Base-by-base conservation (phyloP, 768 basidiomycete genomes). In the Leucosporidium scottii region DNA sequence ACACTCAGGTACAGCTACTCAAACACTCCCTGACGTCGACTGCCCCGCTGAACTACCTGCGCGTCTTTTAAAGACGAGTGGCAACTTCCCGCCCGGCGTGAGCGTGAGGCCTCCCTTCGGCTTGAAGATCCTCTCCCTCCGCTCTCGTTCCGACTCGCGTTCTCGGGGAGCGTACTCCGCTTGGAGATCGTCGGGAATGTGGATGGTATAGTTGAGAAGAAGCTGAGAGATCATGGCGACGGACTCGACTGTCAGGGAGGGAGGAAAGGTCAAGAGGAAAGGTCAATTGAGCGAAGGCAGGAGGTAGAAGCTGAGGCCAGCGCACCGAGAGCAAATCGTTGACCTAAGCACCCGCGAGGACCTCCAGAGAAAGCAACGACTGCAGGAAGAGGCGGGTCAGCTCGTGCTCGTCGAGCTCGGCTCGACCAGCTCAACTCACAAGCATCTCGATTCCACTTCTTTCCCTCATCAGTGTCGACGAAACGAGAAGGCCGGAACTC, bases 401-500 rank as follows among this genome's bases (percentile, higher is more conserved):
- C 17, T 18, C 17, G 20, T 17, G 31, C 4, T 10, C 21, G 39
- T n/a, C 34, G 34, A 12, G 3, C 30, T 20, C 5, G 31, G 55
- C 25, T 15, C 30, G 27, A 15, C 9, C 31, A 7, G 31, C 34
- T 12, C 23, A 23, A 18, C 55, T 15, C 31, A 56, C 55, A 74
- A 31, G 72, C 74, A 6, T 74, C 67, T 31, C 70, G 65, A 50
- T 70, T 61, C 59, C 64, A 66, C 39, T 58, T 47, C 25, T 58
- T 47, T 21, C 64, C 62, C 18, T 48, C 48, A 25, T 65, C 50
- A 7, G 66, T 67, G 28, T 71, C 65, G 44, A 74, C 64, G 61
- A 74, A 74, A 34, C 74, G 66, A 21, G 71, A 66, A 6, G 71
- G 71, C 8, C 51, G 55, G 65, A 71, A 74, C 27, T 31, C 39